Percentiles rank a stretch among this genome's conserved stretches.
phyloP scores from a whole-genome alignment of 2,329 filamentous ascomycete species.

The Fusarium gaditjirri region DNA sequence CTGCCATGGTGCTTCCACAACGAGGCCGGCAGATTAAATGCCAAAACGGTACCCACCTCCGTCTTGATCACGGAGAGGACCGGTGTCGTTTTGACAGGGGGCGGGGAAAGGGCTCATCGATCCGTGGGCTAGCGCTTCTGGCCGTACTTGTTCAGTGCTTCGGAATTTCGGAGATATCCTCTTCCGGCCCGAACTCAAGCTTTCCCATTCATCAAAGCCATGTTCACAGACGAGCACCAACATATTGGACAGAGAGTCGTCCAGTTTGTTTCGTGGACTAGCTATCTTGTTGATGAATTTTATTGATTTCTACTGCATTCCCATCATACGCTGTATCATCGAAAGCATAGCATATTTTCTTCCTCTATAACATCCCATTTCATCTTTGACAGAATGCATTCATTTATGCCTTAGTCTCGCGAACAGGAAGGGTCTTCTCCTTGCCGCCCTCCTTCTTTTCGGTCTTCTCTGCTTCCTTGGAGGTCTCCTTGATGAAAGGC shows the following conservation, averaged over 20 bases:
- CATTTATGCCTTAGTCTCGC: slow-evolving; percentile 43
- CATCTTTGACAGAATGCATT: slow-evolving; percentile 2
- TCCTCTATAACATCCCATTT: slow-evolving; percentile 25
- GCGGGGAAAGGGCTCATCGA: slow-evolving; percentile 22
- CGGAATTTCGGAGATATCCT: neutral
- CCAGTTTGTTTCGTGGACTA: too few species aligned
- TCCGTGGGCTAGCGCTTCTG: slow-evolving; percentile 17
- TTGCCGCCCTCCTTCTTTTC: slow-evolving; percentile 43
- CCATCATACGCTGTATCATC: slow-evolving; percentile 28
- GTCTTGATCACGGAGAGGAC: slow-evolving; percentile 33
- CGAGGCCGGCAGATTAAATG: slow-evolving; percentile 18
- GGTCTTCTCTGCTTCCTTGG: slow-evolving; percentile 67
- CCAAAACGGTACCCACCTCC: slow-evolving; percentile 37
- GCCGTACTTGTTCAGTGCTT: neutral
- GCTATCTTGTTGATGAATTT: slow-evolving; percentile 7
- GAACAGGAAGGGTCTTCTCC: slow-evolving; percentile 43
- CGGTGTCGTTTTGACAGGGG: slow-evolving; percentile 25
- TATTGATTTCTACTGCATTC: slow-evolving; percentile 5
- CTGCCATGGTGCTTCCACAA: neutral
- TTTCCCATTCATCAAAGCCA: neutral
- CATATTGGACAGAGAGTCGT: neutral
- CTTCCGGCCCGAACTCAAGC: neutral
- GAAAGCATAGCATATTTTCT: slow-evolving; percentile 28
- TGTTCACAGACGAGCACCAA: neutral
- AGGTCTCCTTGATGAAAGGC: slow-evolving; percentile 85